Base-by-base conservation (phyloP, 2,329 filamentous ascomycete genomes). In the Paecilomyces dactylethromorphus region DNA sequence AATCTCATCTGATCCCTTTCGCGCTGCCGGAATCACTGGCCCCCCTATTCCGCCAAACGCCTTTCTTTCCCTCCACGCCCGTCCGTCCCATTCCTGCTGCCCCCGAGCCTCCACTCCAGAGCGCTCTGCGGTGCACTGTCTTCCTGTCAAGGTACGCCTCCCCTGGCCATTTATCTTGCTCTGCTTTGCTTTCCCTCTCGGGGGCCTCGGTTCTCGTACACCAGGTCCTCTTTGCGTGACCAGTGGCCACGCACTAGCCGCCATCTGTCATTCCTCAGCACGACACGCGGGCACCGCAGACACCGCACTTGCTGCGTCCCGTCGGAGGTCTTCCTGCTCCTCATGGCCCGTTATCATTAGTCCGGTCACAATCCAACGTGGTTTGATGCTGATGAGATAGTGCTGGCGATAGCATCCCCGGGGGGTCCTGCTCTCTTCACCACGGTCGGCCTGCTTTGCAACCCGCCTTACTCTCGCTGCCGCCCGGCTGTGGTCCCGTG, bases 241-340 rank as follows among this genome's bases (percentile, higher is more conserved):
- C 54, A 66, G 63, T 66, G 62, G 65, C 65, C 64, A 66, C 67
- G 68, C 68, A 70, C 65, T 66, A 59, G 63, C 59, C 59, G 56
- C 58, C 60, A 29, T 53, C 55, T 54, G 57, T 56, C 59, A 63
- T 64, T 64, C 62, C 57, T 65, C 64, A 62, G 65, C 59, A 65
- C 63, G 58, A 64, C 60, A 62, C 59, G 58, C 60, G 62, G 57
- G 56, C 62, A 29, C 26, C 26, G 63, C n/a, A 45, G 39, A 45
- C 39, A 45, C 15, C 39, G n/a, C 39, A 45, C 39, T 45, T 35
- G 54, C 29, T 55, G 21, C 54, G 54, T 33, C 53, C 53, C 29
- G 22, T 33, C 32, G 32, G 29, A 50, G 6, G 22, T 12, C 21
- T 35, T 35, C 54, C 32, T 11, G 45, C 50, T 29, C 22, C 50